Conservation (phyloP, 305 asterid species). For the Fraxinus floribunda region DNA sequence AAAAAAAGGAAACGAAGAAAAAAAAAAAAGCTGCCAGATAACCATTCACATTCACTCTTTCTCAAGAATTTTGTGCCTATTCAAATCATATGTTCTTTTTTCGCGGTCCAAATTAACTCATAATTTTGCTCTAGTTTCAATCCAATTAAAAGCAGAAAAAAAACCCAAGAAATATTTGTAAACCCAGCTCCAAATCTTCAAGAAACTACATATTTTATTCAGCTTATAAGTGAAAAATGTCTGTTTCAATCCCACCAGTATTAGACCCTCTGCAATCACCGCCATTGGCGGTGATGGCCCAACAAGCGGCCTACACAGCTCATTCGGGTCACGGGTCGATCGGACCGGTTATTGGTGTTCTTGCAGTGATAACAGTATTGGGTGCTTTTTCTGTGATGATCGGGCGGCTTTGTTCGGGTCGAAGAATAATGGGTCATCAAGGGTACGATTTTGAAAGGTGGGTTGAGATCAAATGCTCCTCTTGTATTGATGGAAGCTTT, state of each 20-base stretch:
- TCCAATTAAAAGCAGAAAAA: background rate
- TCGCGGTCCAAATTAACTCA: background rate
- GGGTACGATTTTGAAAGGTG: conserved; percentile 62
- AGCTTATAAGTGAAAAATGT: conserved; percentile 22
- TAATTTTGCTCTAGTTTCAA: background rate
- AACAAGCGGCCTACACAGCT: conserved; percentile 47
- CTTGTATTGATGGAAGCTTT: conserved; percentile 66
- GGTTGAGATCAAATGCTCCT: conserved; percentile 65
- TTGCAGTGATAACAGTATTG: conserved; percentile 58
- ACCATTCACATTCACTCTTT: background rate
- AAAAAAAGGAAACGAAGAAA: too few relatives aligned
- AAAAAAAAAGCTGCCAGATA: background rate
- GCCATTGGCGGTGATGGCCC: conserved; percentile 47
- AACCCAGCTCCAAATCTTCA: conserved; percentile 10
- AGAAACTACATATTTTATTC: conserved; percentile 9
- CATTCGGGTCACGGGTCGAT: conserved; percentile 70
- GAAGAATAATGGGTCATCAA: conserved; percentile 60
- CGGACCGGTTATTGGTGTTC: conserved; percentile 79
- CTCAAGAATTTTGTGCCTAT: background rate
- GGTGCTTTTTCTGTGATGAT: conserved; percentile 68
- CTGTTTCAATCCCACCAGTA: conserved; percentile 33
- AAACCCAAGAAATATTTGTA: background rate
- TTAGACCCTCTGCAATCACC: conserved; percentile 49
- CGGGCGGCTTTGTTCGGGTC: conserved; percentile 80
- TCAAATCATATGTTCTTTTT: background rate